Evolutionary conservation across 2,329 filamentous ascomycete genomes (phyloP), one percentile per base, ranked within the genome.

Genomic region (Cladosporium oxysporum): DNA sequence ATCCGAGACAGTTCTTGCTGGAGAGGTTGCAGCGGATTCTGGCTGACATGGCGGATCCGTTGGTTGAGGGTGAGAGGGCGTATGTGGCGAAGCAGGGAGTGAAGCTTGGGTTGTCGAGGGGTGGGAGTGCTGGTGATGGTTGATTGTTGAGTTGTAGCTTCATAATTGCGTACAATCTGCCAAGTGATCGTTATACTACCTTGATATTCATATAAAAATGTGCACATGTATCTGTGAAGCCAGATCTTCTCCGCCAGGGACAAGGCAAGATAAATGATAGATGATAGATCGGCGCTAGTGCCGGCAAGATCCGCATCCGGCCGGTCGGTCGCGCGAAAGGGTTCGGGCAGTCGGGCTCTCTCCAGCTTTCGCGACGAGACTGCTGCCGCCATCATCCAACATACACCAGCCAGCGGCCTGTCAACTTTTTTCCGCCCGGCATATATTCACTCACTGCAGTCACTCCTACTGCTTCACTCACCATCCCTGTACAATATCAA

Each of bases 361-460:
- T 55, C 52, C 28, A 31, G 18, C 29, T 55, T 55, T 55, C 52
- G 52, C 52, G 52, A 55, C 50, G 61, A 63, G 33, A 63, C 61
- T 63, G 50, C 61, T 21, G 47, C 44, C 35, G n/a, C 33, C 18
- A 26, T 26, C 61, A 57, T 33, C 61, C 61, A 50, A 55, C 61
- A 47, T 33, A 21, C 35, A 49, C 58, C 18, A 60, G 57, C 33
- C 66, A 66, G 69, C 69, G 69, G 69, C 68, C 44, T 55, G 64
- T 59, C 66, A 69, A 67, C 37, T 31, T 59, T 59, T 49, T 44
- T 59, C 69, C 67, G 66, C 70, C 67, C 58, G 66, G 67, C 69
- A 44, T 31, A 12, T 26, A 41, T 47, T 55, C 33, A 31, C 21
- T 33, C 18, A 14, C 35, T 14, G 18, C 11, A 11, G 49, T 58